Evolutionary conservation across 1,139 yeast species (phyloP), one percentile per base, ranked within the genome.

Genomic region (Blastobotrys capitulatus): DNA sequence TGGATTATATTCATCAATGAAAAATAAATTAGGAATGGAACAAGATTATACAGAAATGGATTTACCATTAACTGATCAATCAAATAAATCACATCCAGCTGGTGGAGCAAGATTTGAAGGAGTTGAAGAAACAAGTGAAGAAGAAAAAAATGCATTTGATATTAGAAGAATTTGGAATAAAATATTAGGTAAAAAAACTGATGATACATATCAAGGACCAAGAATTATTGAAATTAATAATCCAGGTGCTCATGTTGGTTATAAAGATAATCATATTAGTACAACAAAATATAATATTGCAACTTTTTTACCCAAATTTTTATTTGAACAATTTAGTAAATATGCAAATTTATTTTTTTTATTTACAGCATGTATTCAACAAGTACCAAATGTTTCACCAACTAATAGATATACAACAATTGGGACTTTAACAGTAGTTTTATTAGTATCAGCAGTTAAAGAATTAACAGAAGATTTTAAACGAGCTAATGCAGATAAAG

Each of bases 211-310:
- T 4, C 60, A 64, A 26, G 77, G 77, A 1, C 96, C 96, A 26
- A 76, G 97, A 57, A 73, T 79, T 27, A 82, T 92, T 31, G 74
- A 78, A 58, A 66, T 92, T 42, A 85, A 88, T 72, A 80, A 86
- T 60, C 57, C 65, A 1, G 64, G 68, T 2, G 56, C 70, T 3
- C 68, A 76, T 2, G 75, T 74, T 52, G 77, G 83, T 2, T 92
- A 78, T 69, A 76, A 77, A 55, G 92, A 85, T 54, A 94, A 94
- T 65, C 90, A 90, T 65, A 83, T 94, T 57, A 86, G 96, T 41
- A 94, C 99, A 4, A 90, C 98, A n/a, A 94, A 94, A 67, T 94
- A 94, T 72, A 94, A 92, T 66, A 69, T 82, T 53, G 96, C 95
- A 29, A 94, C 98, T 0, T 94, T 94, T 64, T 58, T 94, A 49